Conservation (phyloP, 768 basidiomycete genomes). For the Boletus vinaceobasis region DNA sequence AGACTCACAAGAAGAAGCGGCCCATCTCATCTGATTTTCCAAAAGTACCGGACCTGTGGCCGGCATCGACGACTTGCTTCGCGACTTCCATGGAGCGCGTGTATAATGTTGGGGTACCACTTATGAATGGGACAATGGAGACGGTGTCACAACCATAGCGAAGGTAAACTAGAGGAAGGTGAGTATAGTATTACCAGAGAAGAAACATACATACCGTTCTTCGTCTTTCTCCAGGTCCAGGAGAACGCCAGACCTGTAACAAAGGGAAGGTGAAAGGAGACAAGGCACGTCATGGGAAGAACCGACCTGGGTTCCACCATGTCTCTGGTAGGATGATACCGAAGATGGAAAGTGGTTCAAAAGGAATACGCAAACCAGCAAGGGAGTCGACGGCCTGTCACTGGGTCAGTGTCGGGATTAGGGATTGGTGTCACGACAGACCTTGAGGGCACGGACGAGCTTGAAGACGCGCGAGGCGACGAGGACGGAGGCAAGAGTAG, state of each 20-base stretch:
- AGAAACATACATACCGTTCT: conserved; percentile 5
- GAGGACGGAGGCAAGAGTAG: not conserved
- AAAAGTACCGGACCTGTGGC: conserved; percentile 20
- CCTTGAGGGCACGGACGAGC: conserved; percentile 12
- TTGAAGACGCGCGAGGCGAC: conserved; percentile 15
- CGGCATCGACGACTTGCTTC: conserved; percentile 16
- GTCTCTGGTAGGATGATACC: conserved; percentile 14
- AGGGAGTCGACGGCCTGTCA: conserved; percentile 15
- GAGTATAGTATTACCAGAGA: not conserved
- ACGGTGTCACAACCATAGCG: conserved; percentile 19
- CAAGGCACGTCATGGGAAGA: not conserved
- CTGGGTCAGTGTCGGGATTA: not conserved
- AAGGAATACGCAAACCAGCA: conserved; percentile 20
- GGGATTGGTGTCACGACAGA: not conserved
- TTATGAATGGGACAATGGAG: conserved; percentile 21
- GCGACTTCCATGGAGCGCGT: conserved; percentile 22
- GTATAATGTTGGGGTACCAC: conserved; percentile 16
- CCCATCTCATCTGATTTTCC: conserved; percentile 12
- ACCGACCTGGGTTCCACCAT: conserved; percentile 21
- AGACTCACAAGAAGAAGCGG: conserved; percentile 17
- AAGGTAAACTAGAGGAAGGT: conserved; percentile 15
- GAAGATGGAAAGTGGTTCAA: conserved; percentile 11
- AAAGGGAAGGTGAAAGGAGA: not conserved
- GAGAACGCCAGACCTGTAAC: conserved; percentile 13
- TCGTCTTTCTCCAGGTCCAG: conserved; percentile 25